These are phyloP conservation scores for Lentinus polychrous DNA, from an alignment of 1,284 basidiomycete species.

Conservation along the genomic window DNA sequence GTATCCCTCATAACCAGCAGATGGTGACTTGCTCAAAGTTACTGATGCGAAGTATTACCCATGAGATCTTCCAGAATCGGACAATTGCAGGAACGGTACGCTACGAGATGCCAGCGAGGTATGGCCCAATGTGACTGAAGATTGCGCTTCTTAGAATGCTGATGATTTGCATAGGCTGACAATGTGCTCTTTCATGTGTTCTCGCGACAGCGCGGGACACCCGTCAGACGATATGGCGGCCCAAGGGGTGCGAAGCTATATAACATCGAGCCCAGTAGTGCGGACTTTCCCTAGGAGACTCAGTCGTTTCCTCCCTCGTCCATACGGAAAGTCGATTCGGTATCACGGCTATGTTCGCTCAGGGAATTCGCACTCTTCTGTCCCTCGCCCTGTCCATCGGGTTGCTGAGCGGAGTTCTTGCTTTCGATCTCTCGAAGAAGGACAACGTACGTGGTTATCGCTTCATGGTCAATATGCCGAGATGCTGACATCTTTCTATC, in stretches of 20 bases:
- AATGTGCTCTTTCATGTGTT: constrained; percentile 1
- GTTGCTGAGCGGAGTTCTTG: constrained; percentile 14
- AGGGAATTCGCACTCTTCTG: constrained; percentile 6
- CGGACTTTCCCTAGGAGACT: constrained; percentile 1
- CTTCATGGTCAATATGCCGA: neutral
- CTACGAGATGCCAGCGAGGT: neutral
- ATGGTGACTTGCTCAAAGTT: neutral
- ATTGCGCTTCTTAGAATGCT: constrained; percentile 1
- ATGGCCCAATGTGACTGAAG: constrained; percentile 4
- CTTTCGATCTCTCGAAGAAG: constrained; percentile 22
- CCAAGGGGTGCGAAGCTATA: neutral
- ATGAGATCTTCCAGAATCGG: neutral
- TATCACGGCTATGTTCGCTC: neutral
- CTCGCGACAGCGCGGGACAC: neutral
- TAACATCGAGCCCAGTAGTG: neutral
- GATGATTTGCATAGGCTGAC: constrained; percentile 1
- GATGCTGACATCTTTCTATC: neutral
- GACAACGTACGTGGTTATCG: constrained; percentile 21
- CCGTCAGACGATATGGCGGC: neutral
- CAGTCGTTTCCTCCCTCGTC: constrained; percentile 2
- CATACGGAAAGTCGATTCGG: constrained; percentile 1
- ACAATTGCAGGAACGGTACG: neutral
- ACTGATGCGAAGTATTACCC: neutral
- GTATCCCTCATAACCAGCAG: neutral
- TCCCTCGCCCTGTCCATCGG: constrained; percentile 16